Conservation (phyloP, 2,329 filamentous ascomycete species). For the Bertia moriformis region DNA sequence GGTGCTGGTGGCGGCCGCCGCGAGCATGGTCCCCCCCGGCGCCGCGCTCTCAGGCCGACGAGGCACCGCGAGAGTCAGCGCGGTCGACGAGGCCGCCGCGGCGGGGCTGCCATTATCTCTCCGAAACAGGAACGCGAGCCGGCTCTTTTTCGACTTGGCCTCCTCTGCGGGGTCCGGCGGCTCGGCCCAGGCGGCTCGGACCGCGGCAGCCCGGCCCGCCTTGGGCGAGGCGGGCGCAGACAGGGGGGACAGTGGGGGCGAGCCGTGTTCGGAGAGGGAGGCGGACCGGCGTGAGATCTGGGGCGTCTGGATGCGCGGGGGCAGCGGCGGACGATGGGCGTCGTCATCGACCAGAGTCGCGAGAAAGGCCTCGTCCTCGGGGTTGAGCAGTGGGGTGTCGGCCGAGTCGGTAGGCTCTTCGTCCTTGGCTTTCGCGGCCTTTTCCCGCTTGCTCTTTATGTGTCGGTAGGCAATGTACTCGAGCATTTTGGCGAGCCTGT, state of each 20-base stretch:
- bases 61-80: neutral
- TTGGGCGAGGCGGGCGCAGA: constrained; percentile 14
- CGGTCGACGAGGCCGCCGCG: neutral
- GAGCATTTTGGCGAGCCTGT: constrained; percentile 39
- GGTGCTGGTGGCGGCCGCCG: constrained; percentile 1
- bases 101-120: too few relatives aligned
- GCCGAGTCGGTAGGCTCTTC: constrained; percentile 9
- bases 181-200: constrained; percentile 10
- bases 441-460: constrained; percentile 42
- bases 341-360: constrained; percentile 34
- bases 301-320: constrained; percentile 33
- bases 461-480: constrained; percentile 51
- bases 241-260: constrained; percentile 5
- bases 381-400: constrained; percentile 36
- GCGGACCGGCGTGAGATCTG: constrained; percentile 21
- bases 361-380: constrained; percentile 43
- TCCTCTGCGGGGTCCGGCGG: constrained; percentile 14
- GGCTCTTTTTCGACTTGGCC: constrained; percentile 8
- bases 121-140: neutral
- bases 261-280: constrained; percentile 2
- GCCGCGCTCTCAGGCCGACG: too few relatives aligned
- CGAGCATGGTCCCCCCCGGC: too few relatives aligned
- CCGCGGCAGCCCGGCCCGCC: constrained; percentile 6
- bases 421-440: constrained; percentile 17
- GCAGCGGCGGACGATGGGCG: constrained; percentile 34